Evolutionary conservation across 2,329 filamentous ascomycete species (phyloP), one percentile per base, ranked within the genome.

Genomic region (Didymella lethalis): DNA sequence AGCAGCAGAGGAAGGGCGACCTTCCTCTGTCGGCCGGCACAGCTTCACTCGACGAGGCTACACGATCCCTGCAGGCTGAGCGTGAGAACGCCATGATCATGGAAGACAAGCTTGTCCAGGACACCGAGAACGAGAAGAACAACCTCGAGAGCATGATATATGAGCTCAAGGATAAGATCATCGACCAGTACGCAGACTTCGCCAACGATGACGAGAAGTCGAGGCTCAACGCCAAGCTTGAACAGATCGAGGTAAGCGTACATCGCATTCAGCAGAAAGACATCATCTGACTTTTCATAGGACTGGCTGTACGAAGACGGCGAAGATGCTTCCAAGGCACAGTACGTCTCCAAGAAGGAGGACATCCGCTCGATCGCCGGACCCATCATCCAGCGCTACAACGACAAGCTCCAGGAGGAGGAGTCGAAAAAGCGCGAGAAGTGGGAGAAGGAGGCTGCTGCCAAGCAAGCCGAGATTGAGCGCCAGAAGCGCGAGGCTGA

Each of bases 51-150:
- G 93, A 97, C 63, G 78, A 86, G 48, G 70, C 83, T 16, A 76
- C 82, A 75, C 94, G 91, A 84, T 82, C 88, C 62, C 74, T 83
- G n/a, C 83, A 88, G 66, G 80, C 84, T 49, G 95, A 99, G 85
- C 89, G 89, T 78, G 95, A 99, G 82, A 85, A 88, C 67, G 78
- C 88, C 70, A 98, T 99, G 95, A 88, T 93, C 70, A 94, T 96
- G 88, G 93, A 97, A 80, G 95, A 99, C 83, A 99, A 98, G 86
- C 89, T 98, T 58, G 93, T 99, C 56, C 92, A 91, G 70, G 95
- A 98, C 79, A 99, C 95, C 36, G 95, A 98, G 78, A 93, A 98
- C 84, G 96, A 96, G 88, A 99, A 98, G 92, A 99, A 99, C 84
- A 94, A 98, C 82, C 91, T 99, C 53, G 95, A 99, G 85, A 89